Evolutionary conservation across 2,329 filamentous ascomycete genomes (phyloP), one percentile per base, ranked within the genome.

Genomic region (Drechslerella dactyloides): DNA sequence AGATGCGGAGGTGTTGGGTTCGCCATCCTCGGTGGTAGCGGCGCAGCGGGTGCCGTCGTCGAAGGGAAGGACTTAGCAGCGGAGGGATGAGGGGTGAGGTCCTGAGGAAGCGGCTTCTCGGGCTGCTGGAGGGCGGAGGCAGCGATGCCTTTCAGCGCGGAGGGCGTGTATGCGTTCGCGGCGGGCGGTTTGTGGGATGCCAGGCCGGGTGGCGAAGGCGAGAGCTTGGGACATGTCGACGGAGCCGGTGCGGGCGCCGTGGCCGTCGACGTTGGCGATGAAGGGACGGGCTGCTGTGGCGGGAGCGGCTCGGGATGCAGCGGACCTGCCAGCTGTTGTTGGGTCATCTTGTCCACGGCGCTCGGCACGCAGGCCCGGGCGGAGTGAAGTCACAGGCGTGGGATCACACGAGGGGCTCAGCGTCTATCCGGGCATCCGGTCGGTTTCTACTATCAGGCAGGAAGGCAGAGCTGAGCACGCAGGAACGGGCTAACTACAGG

Each of bases 91-190:
- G 17, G 24, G 56, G 42, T 21, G 56, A 33, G 4, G 44, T 19
- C 19, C 8, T 15, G 44, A 5, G 23, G 37, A 35, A 50, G 10
- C 19, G 42, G 35, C 10, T 35, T 48, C 2, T 59, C 23, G 2
- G 68, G 68, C 44, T 72, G 55, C 35, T 60, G 48, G 40, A 72
- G 48, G 19, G 68, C 68, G 17, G 68, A 72, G n/a, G 60, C 68
- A 40, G 68, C 68, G 11, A 72, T 64, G 7, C 68, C 68, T 42
- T 65, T 72, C 37, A 72, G 24, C 23, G 57, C 57, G 8, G 60
- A 46, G n/a, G 61, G 61, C 52, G 52, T 51, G 46, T 57, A 65
- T 15, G 55, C 33, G 46, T 57, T 50, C 7, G 44, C n/a, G 10
- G 44, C n/a, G 10, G 53, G n/a, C 27, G 46, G 35, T 19, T 27